A percentile compares a stretch with the other conserved stretches of the same genome.
Evolutionary conservation across 306 rosid genomes (phyloP).

Genomic region (Dalbergia oliveri): DNA sequence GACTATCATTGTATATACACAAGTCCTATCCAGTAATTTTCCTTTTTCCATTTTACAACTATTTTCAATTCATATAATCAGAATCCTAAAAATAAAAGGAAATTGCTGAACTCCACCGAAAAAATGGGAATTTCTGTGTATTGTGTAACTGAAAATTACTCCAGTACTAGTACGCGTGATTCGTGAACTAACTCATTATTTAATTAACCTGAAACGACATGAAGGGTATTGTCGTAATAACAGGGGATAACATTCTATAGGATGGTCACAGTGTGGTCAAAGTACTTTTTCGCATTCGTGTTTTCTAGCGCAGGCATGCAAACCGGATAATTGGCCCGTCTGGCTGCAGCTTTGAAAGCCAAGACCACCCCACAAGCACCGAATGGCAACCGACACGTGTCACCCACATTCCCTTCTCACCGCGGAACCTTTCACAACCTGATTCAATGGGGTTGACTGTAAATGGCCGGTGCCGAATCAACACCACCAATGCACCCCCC

Average conservation of each 20-base stretch:
- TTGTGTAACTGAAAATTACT: too few relatives aligned
- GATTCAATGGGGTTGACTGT: slow-evolving; percentile 47
- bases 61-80: too few relatives aligned
- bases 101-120: too few relatives aligned
- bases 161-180: too few relatives aligned
- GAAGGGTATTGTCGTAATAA: slow-evolving; percentile 39
- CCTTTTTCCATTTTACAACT: too few relatives aligned
- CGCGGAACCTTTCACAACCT: slow-evolving; percentile 26
- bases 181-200: too few relatives aligned
- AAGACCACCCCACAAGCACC: neutral
- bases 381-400: slow-evolving; percentile 53
- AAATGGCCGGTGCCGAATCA: slow-evolving; percentile 48
- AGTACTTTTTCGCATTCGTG: slow-evolving; percentile 26
- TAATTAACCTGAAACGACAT: neutral
- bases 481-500: neutral
- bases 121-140: too few relatives aligned
- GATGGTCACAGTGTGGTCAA: slow-evolving; percentile 56
- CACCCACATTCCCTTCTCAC: slow-evolving; percentile 55
- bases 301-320: slow-evolving; percentile 59
- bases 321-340: slow-evolving; percentile 59
- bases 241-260: neutral
- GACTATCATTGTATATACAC: too few relatives aligned
- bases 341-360: slow-evolving; percentile 41
- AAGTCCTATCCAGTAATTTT: too few relatives aligned
- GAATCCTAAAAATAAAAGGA: too few relatives aligned